Evolutionary conservation across 2,329 filamentous ascomycete species (phyloP), one percentile per base, ranked within the genome.

Genomic region (Penicillium frequentans): DNA sequence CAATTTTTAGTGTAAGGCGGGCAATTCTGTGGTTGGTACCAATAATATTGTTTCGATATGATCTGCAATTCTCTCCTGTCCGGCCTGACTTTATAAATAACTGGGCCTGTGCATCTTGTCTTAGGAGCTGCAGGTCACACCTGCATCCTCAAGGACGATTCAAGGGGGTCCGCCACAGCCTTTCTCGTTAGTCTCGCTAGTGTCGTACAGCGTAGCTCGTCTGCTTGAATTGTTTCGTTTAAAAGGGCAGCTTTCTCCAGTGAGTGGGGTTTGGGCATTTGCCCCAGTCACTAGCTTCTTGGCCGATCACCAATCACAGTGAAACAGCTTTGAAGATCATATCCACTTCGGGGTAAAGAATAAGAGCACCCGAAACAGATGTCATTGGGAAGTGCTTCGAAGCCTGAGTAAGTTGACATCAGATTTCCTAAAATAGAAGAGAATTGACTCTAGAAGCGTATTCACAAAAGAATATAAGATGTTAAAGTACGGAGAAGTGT

Each of bases 191-290:
- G 48, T 27, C 33, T 50, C 23, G 33, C 35, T 50, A 50, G 35
- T 50, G 48, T 37, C 35, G n/a, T 50, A 23, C 33, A n/a, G 21
- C 35, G 23, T 42, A 42, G 39, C 39, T 42, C 9, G 19, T 42
- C 19, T 42, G 19, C 10, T 50, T 29, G 35, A 26, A 42, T 27
- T 42, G 33, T 26, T 50, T 50, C 48, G 37, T 39, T 50, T 24
- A 7, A 23, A 29, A 37, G 46, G 29, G 46, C 19, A 49, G 48
- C 48, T 42, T 42, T 50, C 48, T 50, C 48, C 48, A 50, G 48
- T 42, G 33, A 37, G 48, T 49, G 46, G 46, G 19, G 46, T 33
- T 33, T 21, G 33, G 16, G 16, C 26, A 13, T 27, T 29, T 47
- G 45, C 26, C 45, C 45, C 45, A 37, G 48, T 50, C 48, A 50